phyloP scores from a whole-genome alignment of 352 stramenopile genomes.

The Elongisporangium senticosum region DNA sequence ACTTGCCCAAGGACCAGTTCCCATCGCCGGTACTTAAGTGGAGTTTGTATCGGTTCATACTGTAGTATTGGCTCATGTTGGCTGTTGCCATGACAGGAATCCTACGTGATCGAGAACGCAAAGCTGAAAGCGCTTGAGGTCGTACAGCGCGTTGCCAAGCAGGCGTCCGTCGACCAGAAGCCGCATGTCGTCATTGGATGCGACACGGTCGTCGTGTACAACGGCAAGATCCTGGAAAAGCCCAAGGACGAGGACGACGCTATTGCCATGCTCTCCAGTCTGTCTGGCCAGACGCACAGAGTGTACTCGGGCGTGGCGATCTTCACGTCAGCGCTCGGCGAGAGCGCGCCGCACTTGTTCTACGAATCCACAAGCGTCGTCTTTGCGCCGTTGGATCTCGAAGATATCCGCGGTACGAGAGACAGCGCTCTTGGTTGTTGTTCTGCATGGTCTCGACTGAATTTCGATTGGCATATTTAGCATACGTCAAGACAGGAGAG shows the following conservation, averaged over 20 bases:
- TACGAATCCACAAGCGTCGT: constrained; percentile 59
- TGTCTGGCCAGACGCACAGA: constrained; percentile 70
- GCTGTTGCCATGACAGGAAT: constrained; percentile 21
- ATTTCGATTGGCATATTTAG: constrained; percentile 16
- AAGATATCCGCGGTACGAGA: constrained; percentile 52
- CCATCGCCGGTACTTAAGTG: constrained; percentile 35
- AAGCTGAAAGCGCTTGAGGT: constrained; percentile 77
- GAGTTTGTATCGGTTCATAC: too few species aligned
- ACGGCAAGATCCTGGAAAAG: constrained; percentile 88
- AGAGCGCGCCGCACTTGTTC: constrained; percentile 53
- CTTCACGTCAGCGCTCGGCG: constrained; percentile 37
- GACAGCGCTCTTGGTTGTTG: background rate
- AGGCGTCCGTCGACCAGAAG: constrained; percentile 1
- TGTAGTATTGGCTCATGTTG: too few species aligned
- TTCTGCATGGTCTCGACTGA: background rate
- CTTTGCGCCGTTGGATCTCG: constrained; percentile 44
- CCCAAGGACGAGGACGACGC: constrained; percentile 76
- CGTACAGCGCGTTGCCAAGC: constrained; percentile 27
- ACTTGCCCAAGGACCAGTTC: constrained; percentile 69
- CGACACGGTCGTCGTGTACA: constrained; percentile 85
- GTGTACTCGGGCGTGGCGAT: constrained; percentile 88
- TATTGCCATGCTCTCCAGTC: constrained; percentile 64
- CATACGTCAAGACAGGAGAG: constrained; percentile 86
- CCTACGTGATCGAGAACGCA: constrained; percentile 78
- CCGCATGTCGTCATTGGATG: constrained; percentile 73